Conservation (phyloP, 306 rosid genomes). For the Nissolia schottii region DNA sequence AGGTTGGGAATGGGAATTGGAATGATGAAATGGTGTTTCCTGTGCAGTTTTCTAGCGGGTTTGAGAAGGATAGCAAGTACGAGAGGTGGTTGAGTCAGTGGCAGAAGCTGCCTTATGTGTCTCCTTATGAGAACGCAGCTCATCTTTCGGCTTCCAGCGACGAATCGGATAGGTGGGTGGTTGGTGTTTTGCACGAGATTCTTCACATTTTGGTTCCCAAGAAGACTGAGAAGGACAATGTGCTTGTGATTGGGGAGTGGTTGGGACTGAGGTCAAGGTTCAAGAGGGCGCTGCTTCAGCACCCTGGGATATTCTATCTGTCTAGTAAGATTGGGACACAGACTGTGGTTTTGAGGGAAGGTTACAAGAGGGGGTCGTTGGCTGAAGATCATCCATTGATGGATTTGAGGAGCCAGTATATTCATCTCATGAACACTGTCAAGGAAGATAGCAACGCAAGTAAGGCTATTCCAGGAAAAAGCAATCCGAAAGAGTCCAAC, state of each 20-base stretch:
- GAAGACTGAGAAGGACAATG: conserved; percentile 62
- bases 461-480: conserved; percentile 30
- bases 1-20: not conserved
- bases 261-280: conserved; percentile 74
- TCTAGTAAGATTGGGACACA: conserved; percentile 64
- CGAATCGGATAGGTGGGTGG: conserved; percentile 73
- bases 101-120: conserved; percentile 70
- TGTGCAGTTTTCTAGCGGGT: conserved; percentile 57
- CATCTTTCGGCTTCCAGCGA: conserved; percentile 51
- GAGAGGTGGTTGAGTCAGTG: conserved; percentile 76
- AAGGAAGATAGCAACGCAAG: conserved; percentile 40
- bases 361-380: conserved; percentile 73
- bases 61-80: conserved; percentile 66
- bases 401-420: conserved; percentile 56
- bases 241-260: conserved; percentile 62
- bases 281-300: conserved; percentile 64
- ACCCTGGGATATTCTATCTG: conserved; percentile 77
- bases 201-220: conserved; percentile 69
- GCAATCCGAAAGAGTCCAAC: conserved; percentile 28
- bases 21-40: conserved; percentile 44
- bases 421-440: conserved; percentile 60
- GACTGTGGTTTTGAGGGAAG: conserved; percentile 73
- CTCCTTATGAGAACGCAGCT: conserved; percentile 70
- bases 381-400: conserved; percentile 46
- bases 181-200: conserved; percentile 74